Evolutionary conservation across 2,329 filamentous ascomycete genomes (phyloP).

Genomic region (Trichoderma oligosporum): DNA sequence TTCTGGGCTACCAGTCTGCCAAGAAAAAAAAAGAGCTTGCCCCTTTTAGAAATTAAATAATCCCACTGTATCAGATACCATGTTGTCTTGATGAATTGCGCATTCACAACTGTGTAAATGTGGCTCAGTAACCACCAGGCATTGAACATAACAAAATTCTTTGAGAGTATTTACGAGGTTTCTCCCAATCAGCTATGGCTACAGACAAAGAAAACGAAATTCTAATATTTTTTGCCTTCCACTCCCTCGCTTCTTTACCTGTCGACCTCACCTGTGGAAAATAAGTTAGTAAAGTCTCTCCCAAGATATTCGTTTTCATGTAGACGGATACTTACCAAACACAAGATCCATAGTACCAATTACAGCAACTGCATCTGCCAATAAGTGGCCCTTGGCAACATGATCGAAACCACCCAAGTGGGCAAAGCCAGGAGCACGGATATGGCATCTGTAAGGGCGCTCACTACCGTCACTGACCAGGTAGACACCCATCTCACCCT

Average conservation of each 20-base stretch:
- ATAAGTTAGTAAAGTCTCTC: constrained; percentile 32
- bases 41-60: neutral
- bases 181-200: constrained; percentile 39
- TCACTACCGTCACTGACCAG: constrained; percentile 94
- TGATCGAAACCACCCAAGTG: constrained; percentile 95
- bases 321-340: constrained; percentile 61
- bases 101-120: neutral
- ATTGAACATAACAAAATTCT: constrained; percentile 29
- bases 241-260: constrained; percentile 44
- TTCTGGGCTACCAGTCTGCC: neutral
- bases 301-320: neutral
- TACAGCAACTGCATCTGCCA: constrained; percentile 94
- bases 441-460: constrained; percentile 95
- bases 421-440: constrained; percentile 92
- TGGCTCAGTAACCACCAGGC: neutral
- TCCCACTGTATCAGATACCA: neutral
- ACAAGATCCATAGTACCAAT: constrained; percentile 88
- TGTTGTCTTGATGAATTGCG: neutral
- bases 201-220: constrained; percentile 37
- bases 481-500: constrained; percentile 99
- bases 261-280: constrained; percentile 56
- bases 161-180: constrained; percentile 38
- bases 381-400: constrained; percentile 81
- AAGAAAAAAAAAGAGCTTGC: neutral
- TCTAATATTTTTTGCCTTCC: constrained; percentile 27